Conservation (phyloP, 179 eudicot genomes). For the Drosera spatulata region DNA sequence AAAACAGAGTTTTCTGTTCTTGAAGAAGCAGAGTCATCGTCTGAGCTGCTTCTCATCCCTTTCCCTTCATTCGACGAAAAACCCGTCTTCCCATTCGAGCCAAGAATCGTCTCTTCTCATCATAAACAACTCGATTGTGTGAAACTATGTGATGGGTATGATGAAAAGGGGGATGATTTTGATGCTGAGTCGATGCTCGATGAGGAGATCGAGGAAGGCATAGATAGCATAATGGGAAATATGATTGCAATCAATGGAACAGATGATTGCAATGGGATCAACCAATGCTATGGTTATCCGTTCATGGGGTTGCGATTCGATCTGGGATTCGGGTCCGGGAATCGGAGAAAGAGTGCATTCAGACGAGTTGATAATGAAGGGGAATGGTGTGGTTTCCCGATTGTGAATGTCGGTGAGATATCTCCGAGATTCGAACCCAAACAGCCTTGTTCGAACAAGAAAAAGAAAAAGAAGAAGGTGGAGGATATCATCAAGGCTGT, state of each 20-base stretch:
- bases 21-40: background rate
- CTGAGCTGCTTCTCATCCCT: constrained; percentile 21
- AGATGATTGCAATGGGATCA: too few species aligned
- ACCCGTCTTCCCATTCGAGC: constrained; percentile 23
- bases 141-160: constrained; percentile 12
- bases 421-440: background rate
- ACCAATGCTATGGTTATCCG: too few species aligned
- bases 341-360: too few species aligned
- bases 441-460: constrained; percentile 24
- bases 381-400: too few species aligned
- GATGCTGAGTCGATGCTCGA: too few species aligned
- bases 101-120: background rate
- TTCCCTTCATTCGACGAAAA: constrained; percentile 23
- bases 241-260: background rate
- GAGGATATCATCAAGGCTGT: background rate
- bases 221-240: too few species aligned
- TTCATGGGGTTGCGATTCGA: too few species aligned
- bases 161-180: too few species aligned
- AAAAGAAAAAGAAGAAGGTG: constrained; percentile 16
- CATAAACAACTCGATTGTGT: constrained; percentile 8
- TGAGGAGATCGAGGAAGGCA: too few species aligned
- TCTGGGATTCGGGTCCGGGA: too few species aligned
- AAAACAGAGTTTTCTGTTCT: constrained; percentile 10
- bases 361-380: constrained; percentile 18
- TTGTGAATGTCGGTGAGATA: too few species aligned